Evolutionary conservation across 225 moss, liverwort and hornwort species (phyloP).

Genomic region (Physcomitrellopsis africana): DNA sequence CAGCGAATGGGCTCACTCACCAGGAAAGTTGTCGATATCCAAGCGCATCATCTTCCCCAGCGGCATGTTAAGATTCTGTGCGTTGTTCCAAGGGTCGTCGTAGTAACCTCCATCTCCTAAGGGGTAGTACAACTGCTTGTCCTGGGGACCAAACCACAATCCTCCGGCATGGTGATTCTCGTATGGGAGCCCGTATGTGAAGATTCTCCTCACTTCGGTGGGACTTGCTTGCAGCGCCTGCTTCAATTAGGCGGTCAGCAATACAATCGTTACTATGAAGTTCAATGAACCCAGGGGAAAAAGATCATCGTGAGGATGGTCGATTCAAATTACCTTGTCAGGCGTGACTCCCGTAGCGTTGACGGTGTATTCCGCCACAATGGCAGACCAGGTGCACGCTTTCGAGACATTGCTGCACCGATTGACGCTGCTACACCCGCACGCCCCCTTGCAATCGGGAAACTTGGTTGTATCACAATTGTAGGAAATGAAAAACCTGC

Average conservation of each 20-base stretch:
- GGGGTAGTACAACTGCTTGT: conserved; percentile 67
- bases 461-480: conserved; percentile 51
- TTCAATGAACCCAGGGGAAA: too few relatives aligned
- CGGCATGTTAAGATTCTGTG: conserved; percentile 57
- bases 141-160: conserved; percentile 70
- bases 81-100: conserved; percentile 76
- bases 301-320: too few relatives aligned
- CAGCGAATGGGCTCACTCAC: conserved; percentile 28
- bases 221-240: conserved; percentile 68
- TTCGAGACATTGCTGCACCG: conserved; percentile 57
- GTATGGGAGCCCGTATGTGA: conserved; percentile 64
- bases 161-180: conserved; percentile 68
- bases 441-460: conserved; percentile 61
- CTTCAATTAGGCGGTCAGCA: background rate
- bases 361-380: conserved; percentile 74
- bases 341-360: conserved; percentile 52
- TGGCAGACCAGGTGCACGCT: conserved; percentile 59
- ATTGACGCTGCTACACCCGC: conserved; percentile 60
- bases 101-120: conserved; percentile 67
- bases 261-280: too few relatives aligned
- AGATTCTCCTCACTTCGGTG: conserved; percentile 61
- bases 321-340: conserved; percentile 30
- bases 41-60: conserved; percentile 74
- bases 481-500: conserved; percentile 76
- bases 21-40: conserved; percentile 61